A percentile compares a stretch with the other conserved stretches of the same genome.
These are phyloP conservation scores for Nicotiana tabacum DNA, from an alignment of 257 asterid genomes.

Conservation along the genomic window DNA sequence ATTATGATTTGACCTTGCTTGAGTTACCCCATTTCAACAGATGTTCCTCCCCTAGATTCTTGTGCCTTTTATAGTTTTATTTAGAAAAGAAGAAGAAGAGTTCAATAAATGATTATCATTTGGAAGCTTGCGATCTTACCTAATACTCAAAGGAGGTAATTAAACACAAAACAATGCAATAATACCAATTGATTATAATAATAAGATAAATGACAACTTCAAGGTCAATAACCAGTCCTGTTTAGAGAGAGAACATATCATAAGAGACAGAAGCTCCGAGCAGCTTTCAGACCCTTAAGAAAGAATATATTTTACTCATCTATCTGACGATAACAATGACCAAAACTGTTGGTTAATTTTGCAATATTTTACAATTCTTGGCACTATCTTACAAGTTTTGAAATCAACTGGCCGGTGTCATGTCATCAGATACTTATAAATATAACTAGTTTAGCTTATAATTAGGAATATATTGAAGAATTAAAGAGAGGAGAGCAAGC, in stretches of 20 bases:
- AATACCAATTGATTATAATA: not conserved
- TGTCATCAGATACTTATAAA: not conserved
- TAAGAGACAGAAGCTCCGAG: not conserved
- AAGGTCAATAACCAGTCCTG: conserved; percentile 37
- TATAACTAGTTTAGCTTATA: not conserved
- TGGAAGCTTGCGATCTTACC: not conserved
- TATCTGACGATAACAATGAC: conserved; percentile 8
- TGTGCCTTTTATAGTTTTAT: not conserved
- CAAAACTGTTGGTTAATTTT: not conserved
- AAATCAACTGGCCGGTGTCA: not conserved
- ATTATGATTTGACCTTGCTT: not conserved
- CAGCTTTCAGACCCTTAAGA: not conserved
- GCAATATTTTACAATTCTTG: not conserved
- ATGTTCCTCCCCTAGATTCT: not conserved
- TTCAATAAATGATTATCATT: not conserved
- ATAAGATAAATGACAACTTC: conserved; percentile 20
- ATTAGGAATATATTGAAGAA: not conserved
- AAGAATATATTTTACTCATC: conserved; percentile 1
- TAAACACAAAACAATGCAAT: not conserved
- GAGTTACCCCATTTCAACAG: not conserved
- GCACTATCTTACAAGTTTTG: conserved; percentile 5
- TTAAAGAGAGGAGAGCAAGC: not conserved
- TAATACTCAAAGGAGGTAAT: not conserved
- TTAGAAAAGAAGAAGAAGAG: not conserved
- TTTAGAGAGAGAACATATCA: not conserved